phyloP scores from a whole-genome alignment of 1,284 basidiomycete genomes.

The Cryptococcus sp. region DNA sequence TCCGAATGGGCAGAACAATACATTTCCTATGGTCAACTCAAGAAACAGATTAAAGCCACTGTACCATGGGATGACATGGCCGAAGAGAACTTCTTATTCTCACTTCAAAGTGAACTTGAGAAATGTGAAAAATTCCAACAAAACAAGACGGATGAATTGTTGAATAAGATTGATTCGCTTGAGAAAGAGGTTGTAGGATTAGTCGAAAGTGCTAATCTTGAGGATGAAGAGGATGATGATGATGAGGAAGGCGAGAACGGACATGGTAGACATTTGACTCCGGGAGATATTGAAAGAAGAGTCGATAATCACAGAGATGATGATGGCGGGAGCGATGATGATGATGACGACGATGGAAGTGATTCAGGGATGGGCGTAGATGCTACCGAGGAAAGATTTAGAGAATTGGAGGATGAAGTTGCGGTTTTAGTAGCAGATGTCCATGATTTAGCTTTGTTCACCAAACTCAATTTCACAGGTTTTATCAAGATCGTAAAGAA shows the following conservation, averaged over 20 bases:
- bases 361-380: conserved; percentile 55
- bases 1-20: conserved; percentile 87
- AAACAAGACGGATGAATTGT: conserved; percentile 79
- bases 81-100: conserved; percentile 70
- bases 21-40: conserved; percentile 81
- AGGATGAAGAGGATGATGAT: conserved; percentile 54
- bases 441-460: conserved; percentile 91
- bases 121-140: conserved; percentile 97
- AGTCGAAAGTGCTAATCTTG: conserved; percentile 51
- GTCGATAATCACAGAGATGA: conserved; percentile 54
- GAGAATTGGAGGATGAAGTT: conserved; percentile 87
- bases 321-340: conserved; percentile 60
- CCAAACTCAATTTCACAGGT: conserved; percentile 94
- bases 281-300: conserved; percentile 32
- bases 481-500: conserved; percentile 99
- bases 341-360: conserved; percentile 52
- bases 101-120: conserved; percentile 82
- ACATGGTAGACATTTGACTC: conserved; percentile 10
- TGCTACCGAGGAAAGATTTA: conserved; percentile 81
- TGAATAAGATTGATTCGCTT: conserved; percentile 70
- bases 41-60: conserved; percentile 72
- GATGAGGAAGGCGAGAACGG: conserved; percentile 5
- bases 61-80: conserved; percentile 67
- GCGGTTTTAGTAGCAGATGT: conserved; percentile 96
- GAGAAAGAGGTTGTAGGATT: conserved; percentile 73